A percentile compares a stretch with the other conserved stretches of the same genome.
phyloP scores from a whole-genome alignment of 2,329 filamentous ascomycete genomes.

The Stagonosporopsis cucurbitacearum region DNA sequence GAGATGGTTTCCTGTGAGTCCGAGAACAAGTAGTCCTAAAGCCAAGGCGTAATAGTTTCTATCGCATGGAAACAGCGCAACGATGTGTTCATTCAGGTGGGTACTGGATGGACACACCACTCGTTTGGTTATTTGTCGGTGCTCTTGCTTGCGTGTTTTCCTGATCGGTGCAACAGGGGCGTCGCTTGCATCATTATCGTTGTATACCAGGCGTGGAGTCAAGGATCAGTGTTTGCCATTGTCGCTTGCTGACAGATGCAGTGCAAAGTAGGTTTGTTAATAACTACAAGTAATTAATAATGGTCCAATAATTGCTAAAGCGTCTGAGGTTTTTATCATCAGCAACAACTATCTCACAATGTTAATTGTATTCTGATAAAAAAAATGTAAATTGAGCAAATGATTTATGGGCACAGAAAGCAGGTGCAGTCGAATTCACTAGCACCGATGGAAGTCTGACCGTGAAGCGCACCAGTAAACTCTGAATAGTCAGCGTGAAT shows the following conservation, averaged over 20 bases:
- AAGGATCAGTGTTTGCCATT: neutral
- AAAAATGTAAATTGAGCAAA: too few relatives aligned
- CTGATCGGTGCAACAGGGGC: neutral
- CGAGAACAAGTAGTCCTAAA: constrained; percentile 9
- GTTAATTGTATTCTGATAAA: too few relatives aligned
- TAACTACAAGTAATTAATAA: neutral
- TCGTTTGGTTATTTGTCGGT: neutral
- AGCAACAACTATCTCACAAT: too few relatives aligned
- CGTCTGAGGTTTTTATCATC: neutral
- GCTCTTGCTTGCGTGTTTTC: neutral
- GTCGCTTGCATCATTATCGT: neutral
- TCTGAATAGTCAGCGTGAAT: too few relatives aligned
- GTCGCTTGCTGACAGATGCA: neutral
- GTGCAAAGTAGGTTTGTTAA: neutral
- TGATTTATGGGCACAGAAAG: too few relatives aligned
- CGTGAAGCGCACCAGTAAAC: too few relatives aligned
- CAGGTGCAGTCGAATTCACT: too few relatives aligned
- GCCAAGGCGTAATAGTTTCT: constrained; percentile 4
- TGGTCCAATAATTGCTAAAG: neutral
- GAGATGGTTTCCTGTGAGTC: constrained; percentile 32
- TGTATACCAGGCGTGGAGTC: constrained; percentile 15
- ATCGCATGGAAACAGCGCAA: neutral
- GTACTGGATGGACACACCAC: neutral
- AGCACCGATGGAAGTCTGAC: too few relatives aligned
- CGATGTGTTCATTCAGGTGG: neutral